Evolutionary conservation across 257 asterid species (phyloP).

Genomic region (Verbena officinalis): DNA sequence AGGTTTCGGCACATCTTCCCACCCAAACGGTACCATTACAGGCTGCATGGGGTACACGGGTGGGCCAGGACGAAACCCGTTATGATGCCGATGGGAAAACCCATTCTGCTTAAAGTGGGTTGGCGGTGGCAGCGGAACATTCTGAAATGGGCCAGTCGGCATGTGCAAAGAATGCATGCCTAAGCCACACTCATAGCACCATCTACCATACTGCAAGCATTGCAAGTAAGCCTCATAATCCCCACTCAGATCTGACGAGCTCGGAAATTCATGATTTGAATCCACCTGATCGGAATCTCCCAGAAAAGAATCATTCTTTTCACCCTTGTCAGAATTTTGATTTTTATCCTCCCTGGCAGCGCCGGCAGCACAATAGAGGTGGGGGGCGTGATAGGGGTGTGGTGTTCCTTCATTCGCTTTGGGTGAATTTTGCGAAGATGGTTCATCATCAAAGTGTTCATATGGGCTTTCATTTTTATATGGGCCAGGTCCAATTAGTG

Average conservation of each 20-base stretch:
- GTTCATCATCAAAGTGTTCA: slow-evolving; percentile 2
- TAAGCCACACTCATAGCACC: slow-evolving; percentile 40
- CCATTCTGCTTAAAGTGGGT: slow-evolving; percentile 51
- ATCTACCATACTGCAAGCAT: slow-evolving; percentile 50
- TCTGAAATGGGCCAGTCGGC: slow-evolving; percentile 37
- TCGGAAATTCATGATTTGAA: slow-evolving; percentile 33
- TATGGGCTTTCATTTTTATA: slow-evolving; percentile 29
- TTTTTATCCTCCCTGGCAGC: slow-evolving; percentile 21
- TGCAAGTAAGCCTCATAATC: slow-evolving; percentile 51
- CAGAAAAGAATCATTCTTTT: slow-evolving; percentile 33
- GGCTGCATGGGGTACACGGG: slow-evolving; percentile 41
- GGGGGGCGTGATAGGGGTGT: slow-evolving; percentile 42
- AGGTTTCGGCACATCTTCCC: slow-evolving; percentile 74
- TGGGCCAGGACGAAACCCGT: slow-evolving; percentile 41
- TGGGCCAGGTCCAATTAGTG: slow-evolving; percentile 26
- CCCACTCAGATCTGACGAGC: slow-evolving; percentile 62
- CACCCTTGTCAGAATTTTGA: slow-evolving; percentile 28
- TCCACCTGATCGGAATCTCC: slow-evolving; percentile 26
- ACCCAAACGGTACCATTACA: slow-evolving; percentile 43
- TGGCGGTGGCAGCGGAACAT: slow-evolving; percentile 36
- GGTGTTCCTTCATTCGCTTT: slow-evolving; percentile 12
- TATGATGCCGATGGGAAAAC: slow-evolving; percentile 42
- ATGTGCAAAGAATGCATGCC: slow-evolving; percentile 40
- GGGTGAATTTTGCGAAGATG: slow-evolving; percentile 21
- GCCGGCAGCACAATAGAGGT: slow-evolving; percentile 38